Conservation (phyloP, 768 basidiomycete genomes). For the Rhodotorula babjevae region DNA sequence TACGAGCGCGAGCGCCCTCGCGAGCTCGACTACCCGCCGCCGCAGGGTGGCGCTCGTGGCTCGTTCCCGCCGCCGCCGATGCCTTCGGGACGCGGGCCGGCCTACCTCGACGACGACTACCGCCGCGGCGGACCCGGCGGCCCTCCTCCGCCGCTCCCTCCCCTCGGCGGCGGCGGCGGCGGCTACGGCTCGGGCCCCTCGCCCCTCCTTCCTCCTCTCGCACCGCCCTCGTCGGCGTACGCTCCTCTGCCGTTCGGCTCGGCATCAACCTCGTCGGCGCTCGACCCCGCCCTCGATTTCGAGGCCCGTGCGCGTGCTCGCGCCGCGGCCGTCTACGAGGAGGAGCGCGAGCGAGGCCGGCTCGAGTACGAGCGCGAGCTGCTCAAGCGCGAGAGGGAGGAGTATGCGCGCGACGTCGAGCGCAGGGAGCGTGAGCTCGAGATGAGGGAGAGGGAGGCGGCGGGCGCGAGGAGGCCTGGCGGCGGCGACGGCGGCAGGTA, state of each 20-base stretch:
- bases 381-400: neutral
- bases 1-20: neutral
- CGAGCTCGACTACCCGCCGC: neutral
- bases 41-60: no score
- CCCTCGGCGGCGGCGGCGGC: neutral
- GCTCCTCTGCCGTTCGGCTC: no score
- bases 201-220: no score
- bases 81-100: no score
- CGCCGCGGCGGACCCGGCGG: no score
- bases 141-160: no score
- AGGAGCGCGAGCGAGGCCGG: conserved; percentile 1
- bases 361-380: neutral
- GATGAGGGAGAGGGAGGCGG: neutral
- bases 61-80: neutral
- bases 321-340: neutral
- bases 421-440: neutral
- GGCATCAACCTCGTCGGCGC: no score
- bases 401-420: neutral
- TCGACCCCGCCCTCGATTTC: neutral
- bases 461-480: neutral
- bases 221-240: neutral
- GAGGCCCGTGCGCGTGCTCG: neutral
- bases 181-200: neutral
- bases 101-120: neutral
- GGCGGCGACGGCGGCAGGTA: neutral